Conservation (phyloP, 2,329 filamentous ascomycete species). For the Proliferodiscus dingleyae region DNA sequence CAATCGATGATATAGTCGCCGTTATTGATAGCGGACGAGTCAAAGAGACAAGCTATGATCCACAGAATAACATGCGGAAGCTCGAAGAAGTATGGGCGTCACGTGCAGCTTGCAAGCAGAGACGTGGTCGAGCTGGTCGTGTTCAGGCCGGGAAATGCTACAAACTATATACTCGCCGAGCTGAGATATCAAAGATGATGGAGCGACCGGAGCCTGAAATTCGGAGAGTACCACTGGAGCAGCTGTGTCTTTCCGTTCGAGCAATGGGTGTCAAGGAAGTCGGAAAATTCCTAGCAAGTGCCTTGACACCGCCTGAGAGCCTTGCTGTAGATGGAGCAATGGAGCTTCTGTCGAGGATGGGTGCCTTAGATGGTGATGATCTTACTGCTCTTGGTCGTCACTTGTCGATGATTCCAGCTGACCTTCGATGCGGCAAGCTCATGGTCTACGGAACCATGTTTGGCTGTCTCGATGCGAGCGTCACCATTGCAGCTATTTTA, state of each 20-base stretch:
- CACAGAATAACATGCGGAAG: conserved; percentile 87
- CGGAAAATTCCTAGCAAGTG: conserved; percentile 72
- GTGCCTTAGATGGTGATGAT: conserved; percentile 78
- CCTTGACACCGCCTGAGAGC: conserved; percentile 82
- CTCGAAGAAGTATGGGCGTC: conserved; percentile 96
- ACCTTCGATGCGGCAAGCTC: conserved; percentile 87
- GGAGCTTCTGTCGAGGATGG: conserved; percentile 73
- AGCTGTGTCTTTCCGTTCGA: conserved; percentile 88
- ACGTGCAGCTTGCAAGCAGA: conserved; percentile 87
- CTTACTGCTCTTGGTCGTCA: conserved; percentile 89
- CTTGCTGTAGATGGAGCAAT: conserved; percentile 84
- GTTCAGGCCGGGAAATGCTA: conserved; percentile 89
- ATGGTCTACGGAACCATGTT: conserved; percentile 96
- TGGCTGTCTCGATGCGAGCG: conserved; percentile 80
- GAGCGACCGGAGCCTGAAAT: conserved; percentile 92
- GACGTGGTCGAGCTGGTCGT: conserved; percentile 86
- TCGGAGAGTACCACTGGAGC: conserved; percentile 84
- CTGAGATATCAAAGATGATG: conserved; percentile 76
- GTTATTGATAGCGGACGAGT: conserved; percentile 94
- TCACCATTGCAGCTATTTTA: conserved; percentile 88
- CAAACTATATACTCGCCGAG: conserved; percentile 85
- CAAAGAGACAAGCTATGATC: conserved; percentile 93
- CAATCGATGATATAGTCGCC: conserved; percentile 93
- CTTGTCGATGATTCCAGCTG: conserved; percentile 90
- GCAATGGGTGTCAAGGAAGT: conserved; percentile 91